Percentiles rank a stretch among this genome's conserved stretches.
Evolutionary conservation across 768 basidiomycete species (phyloP).

Genomic region (Pleurotus tuoliensis): DNA sequence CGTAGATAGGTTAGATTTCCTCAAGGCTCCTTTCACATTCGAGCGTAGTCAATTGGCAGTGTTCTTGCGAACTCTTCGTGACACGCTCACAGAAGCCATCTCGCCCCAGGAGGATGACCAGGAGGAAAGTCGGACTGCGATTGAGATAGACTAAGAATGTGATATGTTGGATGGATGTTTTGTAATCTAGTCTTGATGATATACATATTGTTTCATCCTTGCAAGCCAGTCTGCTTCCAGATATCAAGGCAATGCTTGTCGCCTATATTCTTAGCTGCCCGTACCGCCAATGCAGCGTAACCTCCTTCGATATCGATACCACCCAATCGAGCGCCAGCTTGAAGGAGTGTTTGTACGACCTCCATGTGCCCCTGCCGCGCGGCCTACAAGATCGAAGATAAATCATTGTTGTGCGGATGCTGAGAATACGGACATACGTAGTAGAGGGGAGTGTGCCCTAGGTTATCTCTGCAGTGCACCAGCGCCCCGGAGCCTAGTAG

Average conservation of each 20-base stretch:
- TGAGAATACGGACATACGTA: conserved; percentile 45
- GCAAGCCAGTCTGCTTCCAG: conserved; percentile 56
- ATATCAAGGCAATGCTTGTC: conserved; percentile 42
- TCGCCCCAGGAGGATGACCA: conserved; percentile 21
- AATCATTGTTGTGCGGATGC: too few relatives aligned
- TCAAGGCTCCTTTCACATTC: conserved; percentile 66
- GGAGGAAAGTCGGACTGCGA: conserved; percentile 21
- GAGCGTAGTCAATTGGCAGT: conserved; percentile 59
- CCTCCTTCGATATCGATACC: conserved; percentile 64
- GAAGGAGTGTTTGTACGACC: conserved; percentile 61
- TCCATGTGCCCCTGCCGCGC: conserved; percentile 65
- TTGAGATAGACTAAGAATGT: conserved; percentile 20
- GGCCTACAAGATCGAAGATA: conserved; percentile 40
- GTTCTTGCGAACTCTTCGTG: conserved; percentile 61
- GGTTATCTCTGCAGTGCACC: conserved; percentile 74
- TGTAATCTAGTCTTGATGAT: background rate
- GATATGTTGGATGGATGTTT: background rate
- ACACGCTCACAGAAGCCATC: conserved; percentile 35
- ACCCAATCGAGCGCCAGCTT: conserved; percentile 72
- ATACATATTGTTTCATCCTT: conserved; percentile 11
- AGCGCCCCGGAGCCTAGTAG: conserved; percentile 73
- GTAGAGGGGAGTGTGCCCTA: conserved; percentile 84
- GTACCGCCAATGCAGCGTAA: conserved; percentile 48
- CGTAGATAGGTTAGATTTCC: conserved; percentile 56
- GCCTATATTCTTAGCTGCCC: conserved; percentile 29